Evolutionary conservation across 2,329 filamentous ascomycete genomes (phyloP).

Genomic region (Epichloe gansuensis): DNA sequence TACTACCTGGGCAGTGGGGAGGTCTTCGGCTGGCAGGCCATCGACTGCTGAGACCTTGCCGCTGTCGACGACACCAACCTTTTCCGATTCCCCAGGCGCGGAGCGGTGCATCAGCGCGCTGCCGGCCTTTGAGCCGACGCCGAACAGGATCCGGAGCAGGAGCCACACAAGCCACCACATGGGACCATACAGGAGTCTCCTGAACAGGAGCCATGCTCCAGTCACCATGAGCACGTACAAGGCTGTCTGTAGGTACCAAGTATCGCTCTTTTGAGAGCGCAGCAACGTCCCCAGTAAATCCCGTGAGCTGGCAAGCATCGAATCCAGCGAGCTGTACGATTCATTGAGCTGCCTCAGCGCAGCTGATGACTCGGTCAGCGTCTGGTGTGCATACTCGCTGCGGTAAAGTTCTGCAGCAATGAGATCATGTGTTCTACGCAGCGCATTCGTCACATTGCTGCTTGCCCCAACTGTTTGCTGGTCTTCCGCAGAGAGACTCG

Average conservation of each 20-base stretch:
- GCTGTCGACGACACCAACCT: conserved; percentile 16
- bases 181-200: conserved; percentile 77
- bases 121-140: conserved; percentile 42
- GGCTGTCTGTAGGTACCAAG: conserved; percentile 90
- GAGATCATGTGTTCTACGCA: conserved; percentile 75
- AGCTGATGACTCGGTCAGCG: conserved; percentile 70
- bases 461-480: conserved; percentile 65
- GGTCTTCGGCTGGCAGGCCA: conserved; percentile 26
- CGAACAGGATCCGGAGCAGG: conserved; percentile 58
- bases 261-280: conserved; percentile 86
- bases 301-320: conserved; percentile 60
- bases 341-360: conserved; percentile 73
- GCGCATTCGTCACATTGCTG: conserved; percentile 69
- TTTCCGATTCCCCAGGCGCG: conserved; percentile 13
- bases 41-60: conserved; percentile 19
- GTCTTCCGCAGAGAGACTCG: conserved; percentile 47
- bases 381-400: conserved; percentile 82
- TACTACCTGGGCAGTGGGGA: conserved; percentile 38
- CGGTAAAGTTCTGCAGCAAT: conserved; percentile 76
- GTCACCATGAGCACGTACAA: conserved; percentile 72
- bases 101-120: conserved; percentile 33
- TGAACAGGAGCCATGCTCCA: conserved; percentile 74
- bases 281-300: conserved; percentile 69
- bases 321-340: conserved; percentile 68
- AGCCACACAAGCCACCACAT: conserved; percentile 81